phyloP scores from a whole-genome alignment of 352 stramenopile genomes.

The Phytopythium ostracodes region DNA sequence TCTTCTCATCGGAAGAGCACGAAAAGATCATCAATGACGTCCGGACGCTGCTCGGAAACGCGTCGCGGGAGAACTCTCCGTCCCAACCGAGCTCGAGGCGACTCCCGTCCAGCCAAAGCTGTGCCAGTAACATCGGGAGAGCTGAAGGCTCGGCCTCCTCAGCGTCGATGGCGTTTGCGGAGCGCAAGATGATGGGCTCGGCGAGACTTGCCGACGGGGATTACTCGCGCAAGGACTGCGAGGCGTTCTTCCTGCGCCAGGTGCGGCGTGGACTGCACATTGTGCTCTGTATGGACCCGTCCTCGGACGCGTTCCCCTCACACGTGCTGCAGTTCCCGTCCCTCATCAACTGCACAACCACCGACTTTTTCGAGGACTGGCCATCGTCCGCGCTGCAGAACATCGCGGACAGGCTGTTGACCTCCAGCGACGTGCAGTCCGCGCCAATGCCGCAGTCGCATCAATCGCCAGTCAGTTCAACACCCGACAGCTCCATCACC shows the following conservation, averaged over 20 bases:
- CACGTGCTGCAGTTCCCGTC: slow-evolving; percentile 90
- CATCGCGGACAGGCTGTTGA: slow-evolving; percentile 62
- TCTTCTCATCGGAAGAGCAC: slow-evolving; percentile 83
- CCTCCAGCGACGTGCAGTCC: slow-evolving; percentile 7
- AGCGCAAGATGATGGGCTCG: not conserved
- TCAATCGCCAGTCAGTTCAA: not conserved
- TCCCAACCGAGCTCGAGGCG: not conserved
- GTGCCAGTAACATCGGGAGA: not conserved
- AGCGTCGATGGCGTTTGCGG: not conserved
- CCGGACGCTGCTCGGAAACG: slow-evolving; percentile 24
- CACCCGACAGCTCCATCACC: not conserved
- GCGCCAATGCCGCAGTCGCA: not conserved
- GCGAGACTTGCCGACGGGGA: slow-evolving; percentile 7
- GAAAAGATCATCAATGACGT: slow-evolving; percentile 76
- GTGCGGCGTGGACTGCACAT: slow-evolving; percentile 87
- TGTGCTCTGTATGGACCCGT: slow-evolving; percentile 88
- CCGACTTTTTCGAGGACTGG: slow-evolving; percentile 94
- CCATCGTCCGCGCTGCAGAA: slow-evolving; percentile 81
- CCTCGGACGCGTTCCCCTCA: slow-evolving; percentile 73
- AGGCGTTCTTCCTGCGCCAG: slow-evolving; percentile 76
- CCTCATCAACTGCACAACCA: slow-evolving; percentile 92
- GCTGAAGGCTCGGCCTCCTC: not conserved
- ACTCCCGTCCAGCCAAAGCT: not conserved
- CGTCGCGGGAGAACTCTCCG: not conserved
- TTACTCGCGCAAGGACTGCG: slow-evolving; percentile 65